Evolutionary conservation across 805 yeast species (phyloP).

Genomic region (Ogataea zsoltii): DNA sequence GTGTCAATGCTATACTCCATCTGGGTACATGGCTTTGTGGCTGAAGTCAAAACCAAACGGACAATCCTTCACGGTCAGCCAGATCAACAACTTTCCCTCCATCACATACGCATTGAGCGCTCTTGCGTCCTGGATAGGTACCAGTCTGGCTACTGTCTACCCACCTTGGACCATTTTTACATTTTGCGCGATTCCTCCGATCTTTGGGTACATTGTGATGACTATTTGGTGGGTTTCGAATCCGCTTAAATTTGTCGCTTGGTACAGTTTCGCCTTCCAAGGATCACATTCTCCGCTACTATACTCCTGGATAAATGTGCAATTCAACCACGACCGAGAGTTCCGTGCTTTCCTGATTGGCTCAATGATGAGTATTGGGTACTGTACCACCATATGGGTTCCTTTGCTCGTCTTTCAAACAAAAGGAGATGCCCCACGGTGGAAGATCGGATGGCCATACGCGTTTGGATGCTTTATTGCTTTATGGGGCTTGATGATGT

Average conservation of each 20-base stretch:
- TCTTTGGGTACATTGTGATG: constrained; percentile 3
- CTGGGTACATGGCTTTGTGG: constrained; percentile 2
- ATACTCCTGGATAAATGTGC: constrained; percentile 5
- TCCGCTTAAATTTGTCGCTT: constrained; percentile 2
- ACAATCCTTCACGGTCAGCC: neutral
- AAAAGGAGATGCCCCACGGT: constrained; percentile 5
- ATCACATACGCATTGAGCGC: constrained; percentile 4
- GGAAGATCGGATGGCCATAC: constrained; percentile 9
- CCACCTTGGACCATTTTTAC: constrained; percentile 4
- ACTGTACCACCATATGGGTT: constrained; percentile 3
- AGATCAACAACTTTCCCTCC: constrained; percentile 4
- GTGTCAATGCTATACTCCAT: constrained; percentile 1
- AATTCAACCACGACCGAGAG: constrained; percentile 2
- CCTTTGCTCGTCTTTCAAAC: constrained; percentile 4
- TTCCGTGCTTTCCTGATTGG: constrained; percentile 4
- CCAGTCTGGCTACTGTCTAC: constrained; percentile 3
- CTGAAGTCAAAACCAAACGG: constrained; percentile 2
- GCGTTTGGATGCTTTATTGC: constrained; percentile 5
- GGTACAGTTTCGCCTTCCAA: constrained; percentile 3
- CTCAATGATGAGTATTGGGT: constrained; percentile 6
- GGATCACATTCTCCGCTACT: constrained; percentile 2
- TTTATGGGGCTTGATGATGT: constrained; percentile 5
- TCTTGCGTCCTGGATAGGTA: constrained; percentile 3
- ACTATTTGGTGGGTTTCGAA: constrained; percentile 3
- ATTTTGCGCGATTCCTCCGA: neutral